A percentile compares a stretch with the other conserved stretches of the same genome.
These are phyloP conservation scores for Daphne laureola DNA, from an alignment of 441 rosid genomes.

Conservation along the genomic window DNA sequence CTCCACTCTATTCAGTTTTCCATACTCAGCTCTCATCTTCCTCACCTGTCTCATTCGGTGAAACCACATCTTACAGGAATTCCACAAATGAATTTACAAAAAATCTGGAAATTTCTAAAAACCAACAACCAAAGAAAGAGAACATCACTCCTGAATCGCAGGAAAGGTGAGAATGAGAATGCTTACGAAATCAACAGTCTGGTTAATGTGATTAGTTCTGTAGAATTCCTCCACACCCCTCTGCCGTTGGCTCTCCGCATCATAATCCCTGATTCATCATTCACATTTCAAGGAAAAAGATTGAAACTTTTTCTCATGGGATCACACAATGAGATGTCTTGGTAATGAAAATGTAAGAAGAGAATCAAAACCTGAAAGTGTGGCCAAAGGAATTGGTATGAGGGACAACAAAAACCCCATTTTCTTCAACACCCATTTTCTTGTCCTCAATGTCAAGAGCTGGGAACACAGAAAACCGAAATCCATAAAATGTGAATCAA, in stretches of 20 bases:
- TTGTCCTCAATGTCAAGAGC: constrained; percentile 27
- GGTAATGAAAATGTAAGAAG: not conserved
- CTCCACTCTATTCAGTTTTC: constrained; percentile 48
- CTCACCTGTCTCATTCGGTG: constrained; percentile 32
- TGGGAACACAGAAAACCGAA: constrained; percentile 1
- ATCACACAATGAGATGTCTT: not conserved
- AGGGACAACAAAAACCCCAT: constrained; percentile 42
- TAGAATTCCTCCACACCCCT: constrained; percentile 74
- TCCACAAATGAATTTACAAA: not conserved
- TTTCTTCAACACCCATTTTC: constrained; percentile 22
- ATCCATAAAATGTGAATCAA: not conserved
- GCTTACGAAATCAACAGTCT: constrained; percentile 72
- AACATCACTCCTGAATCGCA: not conserved
- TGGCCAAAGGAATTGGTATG: constrained; percentile 51
- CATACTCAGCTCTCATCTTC: constrained; percentile 62
- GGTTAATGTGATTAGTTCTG: constrained; percentile 59
- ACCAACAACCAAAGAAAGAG: too few relatives aligned
- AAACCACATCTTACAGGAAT: too few relatives aligned
- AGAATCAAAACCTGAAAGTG: constrained; percentile 38
- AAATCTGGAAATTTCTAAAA: not conserved
- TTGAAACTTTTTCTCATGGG: too few relatives aligned
- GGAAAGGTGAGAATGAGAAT: not conserved
- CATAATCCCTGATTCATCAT: constrained; percentile 49
- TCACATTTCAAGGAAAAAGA: too few relatives aligned
- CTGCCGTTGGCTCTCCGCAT: constrained; percentile 64